Evolutionary conservation across 2,329 filamentous ascomycete genomes (phyloP).

Genomic region (Endocalyx cinctus): DNA sequence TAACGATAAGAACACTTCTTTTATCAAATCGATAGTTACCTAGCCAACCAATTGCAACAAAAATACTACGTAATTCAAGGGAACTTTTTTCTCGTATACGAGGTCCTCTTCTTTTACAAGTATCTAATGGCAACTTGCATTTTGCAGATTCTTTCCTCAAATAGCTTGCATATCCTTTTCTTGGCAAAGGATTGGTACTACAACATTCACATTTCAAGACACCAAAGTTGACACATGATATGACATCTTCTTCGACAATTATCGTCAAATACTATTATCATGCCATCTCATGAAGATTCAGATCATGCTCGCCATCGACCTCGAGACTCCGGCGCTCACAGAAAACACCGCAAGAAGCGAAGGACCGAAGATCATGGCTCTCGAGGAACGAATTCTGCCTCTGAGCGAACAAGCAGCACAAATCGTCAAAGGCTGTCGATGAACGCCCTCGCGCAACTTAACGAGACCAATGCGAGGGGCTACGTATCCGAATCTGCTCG

Average conservation of each 20-base stretch:
- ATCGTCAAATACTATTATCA: too few species aligned
- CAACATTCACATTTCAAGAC: neutral
- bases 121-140: too few species aligned
- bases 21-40: too few species aligned
- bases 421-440: conserved; percentile 33
- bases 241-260: too few species aligned
- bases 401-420: conserved; percentile 28
- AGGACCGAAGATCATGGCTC: conserved; percentile 27
- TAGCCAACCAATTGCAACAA: too few species aligned
- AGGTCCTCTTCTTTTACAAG: too few species aligned
- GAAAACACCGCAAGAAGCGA: conserved; percentile 32
- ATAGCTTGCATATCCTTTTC: conserved; percentile 12
- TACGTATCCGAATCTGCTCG: conserved; percentile 33
- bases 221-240: too few species aligned
- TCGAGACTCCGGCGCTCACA: conserved; percentile 20
- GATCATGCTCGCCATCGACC: conserved; percentile 18
- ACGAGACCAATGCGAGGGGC: conserved; percentile 52
- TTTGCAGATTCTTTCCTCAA: conserved; percentile 21
- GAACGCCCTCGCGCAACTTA: conserved; percentile 61
- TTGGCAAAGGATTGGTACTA: neutral
- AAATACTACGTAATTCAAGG: too few species aligned
- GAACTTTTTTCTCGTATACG: too few species aligned
- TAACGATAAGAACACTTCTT: too few species aligned
- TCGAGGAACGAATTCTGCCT: conserved; percentile 26
- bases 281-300: conserved; percentile 28